phyloP scores from a whole-genome alignment of 2,329 filamentous ascomycete species.

The Tolypocladium guangdongense region DNA sequence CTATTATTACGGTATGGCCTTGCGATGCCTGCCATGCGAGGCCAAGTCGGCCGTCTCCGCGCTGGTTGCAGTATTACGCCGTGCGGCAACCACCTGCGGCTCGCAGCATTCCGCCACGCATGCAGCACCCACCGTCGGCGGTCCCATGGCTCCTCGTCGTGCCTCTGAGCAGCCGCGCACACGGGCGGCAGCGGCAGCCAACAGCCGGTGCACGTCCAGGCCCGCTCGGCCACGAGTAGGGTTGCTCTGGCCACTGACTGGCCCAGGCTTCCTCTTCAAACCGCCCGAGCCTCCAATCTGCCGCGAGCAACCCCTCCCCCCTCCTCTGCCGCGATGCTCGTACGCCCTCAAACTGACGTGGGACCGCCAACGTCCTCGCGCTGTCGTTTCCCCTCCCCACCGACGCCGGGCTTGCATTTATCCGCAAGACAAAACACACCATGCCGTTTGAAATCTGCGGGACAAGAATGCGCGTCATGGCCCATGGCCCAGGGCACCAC shows the following conservation, averaged over 20 bases:
- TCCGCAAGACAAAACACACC: neutral
- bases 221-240: neutral
- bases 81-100: too few relatives aligned
- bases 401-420: neutral
- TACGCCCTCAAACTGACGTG: neutral
- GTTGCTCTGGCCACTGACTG: neutral
- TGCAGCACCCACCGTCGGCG: neutral
- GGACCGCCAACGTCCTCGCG: neutral
- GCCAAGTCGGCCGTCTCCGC: too few relatives aligned
- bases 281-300: neutral
- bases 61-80: too few relatives aligned
- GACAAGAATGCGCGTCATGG: neutral
- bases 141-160: neutral
- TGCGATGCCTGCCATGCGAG: too few relatives aligned
- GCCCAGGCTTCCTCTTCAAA: too few relatives aligned
- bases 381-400: neutral
- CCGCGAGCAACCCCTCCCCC: neutral
- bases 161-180: too few relatives aligned
- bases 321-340: neutral
- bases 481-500: neutral
- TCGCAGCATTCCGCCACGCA: too few relatives aligned
- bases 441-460: neutral
- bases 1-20: too few relatives aligned
- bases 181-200: neutral
- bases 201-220: neutral